These are phyloP conservation scores for Clavaria fumosa DNA, from an alignment of 768 basidiomycete species.

Conservation along the genomic window DNA sequence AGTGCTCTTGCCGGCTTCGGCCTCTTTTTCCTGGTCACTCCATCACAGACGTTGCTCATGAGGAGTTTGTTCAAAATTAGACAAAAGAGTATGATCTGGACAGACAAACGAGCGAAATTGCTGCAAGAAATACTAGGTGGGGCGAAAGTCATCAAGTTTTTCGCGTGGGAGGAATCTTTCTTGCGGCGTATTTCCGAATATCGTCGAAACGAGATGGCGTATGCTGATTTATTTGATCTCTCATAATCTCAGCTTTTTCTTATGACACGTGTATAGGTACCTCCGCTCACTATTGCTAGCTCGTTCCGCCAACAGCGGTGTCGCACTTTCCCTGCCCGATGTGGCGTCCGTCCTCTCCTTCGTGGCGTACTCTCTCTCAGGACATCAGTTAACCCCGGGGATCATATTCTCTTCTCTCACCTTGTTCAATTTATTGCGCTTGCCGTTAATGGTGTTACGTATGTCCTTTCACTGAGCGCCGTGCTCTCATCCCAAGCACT, in stretches of 20 bases:
- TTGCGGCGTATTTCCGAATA: conserved; percentile 56
- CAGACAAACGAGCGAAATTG: conserved; percentile 77
- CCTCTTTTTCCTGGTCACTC: conserved; percentile 54
- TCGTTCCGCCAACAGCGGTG: conserved; percentile 50
- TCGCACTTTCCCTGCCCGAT: conserved; percentile 57
- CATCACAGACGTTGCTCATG: conserved; percentile 60
- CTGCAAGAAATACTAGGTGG: conserved; percentile 81
- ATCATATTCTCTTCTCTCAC: conserved; percentile 75
- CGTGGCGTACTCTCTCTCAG: conserved; percentile 60
- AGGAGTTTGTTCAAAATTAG: conserved; percentile 54
- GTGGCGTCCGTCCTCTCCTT: conserved; percentile 68
- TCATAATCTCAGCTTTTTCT: conserved; percentile 1
- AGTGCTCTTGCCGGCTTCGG: conserved; percentile 39
- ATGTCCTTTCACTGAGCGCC: conserved; percentile 11
- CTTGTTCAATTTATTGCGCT: conserved; percentile 66
- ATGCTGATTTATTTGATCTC: conserved; percentile 44
- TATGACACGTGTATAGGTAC: conserved; percentile 23
- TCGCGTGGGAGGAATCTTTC: conserved; percentile 79
- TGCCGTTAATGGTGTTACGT: conserved; percentile 69
- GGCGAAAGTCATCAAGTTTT: conserved; percentile 88
- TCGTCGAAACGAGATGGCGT: conserved; percentile 57
- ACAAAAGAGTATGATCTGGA: conserved; percentile 71
- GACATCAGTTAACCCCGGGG: conserved; percentile 52
- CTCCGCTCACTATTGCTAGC: conserved; percentile 53
- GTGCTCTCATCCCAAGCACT: conserved; percentile 5